Evolutionary conservation across 768 basidiomycete species (phyloP).

Genomic region (Lentinus tigrinus): DNA sequence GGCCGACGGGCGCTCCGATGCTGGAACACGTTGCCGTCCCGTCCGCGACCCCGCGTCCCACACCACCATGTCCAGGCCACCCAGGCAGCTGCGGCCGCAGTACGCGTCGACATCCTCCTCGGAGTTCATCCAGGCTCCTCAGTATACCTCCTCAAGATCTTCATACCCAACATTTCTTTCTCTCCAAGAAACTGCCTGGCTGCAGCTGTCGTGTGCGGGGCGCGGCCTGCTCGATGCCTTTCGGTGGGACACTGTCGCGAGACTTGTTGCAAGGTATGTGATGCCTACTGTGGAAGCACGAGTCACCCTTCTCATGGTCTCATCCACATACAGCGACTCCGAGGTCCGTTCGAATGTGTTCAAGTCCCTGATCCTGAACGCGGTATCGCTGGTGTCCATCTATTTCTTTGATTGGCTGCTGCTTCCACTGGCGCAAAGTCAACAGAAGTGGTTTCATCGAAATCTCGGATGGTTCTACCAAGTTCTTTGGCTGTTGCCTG

Average conservation of each 20-base stretch:
- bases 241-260: slow-evolving; percentile 66
- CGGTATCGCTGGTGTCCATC: slow-evolving; percentile 67
- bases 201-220: slow-evolving; percentile 61
- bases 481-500: slow-evolving; percentile 75
- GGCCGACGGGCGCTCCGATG: background rate
- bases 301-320: slow-evolving; percentile 3
- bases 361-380: slow-evolving; percentile 75
- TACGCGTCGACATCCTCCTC: background rate
- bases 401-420: slow-evolving; percentile 76
- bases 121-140: slow-evolving; percentile 4
- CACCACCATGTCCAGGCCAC: slow-evolving; percentile 8
- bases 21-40: background rate
- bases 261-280: slow-evolving; percentile 56
- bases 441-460: slow-evolving; percentile 65
- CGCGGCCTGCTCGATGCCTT: slow-evolving; percentile 68
- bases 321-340: slow-evolving; percentile 50
- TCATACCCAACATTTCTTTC: slow-evolving; percentile 73
- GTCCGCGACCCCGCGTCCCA: slow-evolving; percentile 4
- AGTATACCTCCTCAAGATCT: slow-evolving; percentile 38
- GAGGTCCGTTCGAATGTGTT: slow-evolving; percentile 73
- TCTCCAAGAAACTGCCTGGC: slow-evolving; percentile 52
- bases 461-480: slow-evolving; percentile 79
- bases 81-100: slow-evolving; percentile 1
- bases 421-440: slow-evolving; percentile 59
- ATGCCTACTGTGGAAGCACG: background rate